Evolutionary conservation across 768 basidiomycete species (phyloP), one percentile per base, ranked within the genome.

Genomic region (Tubosaeta sp.): DNA sequence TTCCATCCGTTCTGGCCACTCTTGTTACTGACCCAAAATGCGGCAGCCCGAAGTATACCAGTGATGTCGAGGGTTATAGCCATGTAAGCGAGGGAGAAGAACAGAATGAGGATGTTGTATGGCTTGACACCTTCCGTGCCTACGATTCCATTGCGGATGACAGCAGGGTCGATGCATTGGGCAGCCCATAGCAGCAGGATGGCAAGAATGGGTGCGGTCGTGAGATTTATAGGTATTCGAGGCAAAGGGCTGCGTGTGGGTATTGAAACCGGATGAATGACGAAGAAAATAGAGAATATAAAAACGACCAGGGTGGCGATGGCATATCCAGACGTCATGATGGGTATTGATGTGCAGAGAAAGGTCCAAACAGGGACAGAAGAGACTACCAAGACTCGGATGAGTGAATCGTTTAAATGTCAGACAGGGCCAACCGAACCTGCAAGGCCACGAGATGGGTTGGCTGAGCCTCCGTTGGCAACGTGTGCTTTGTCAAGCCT

Each of bases 81-180:
- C 76, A 96, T 86, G 69, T 97, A 97, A 0, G 94, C 92, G 44
- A 96, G 75, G 3, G 88, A 90, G 59, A 92, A 83, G 71, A 98
- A 97, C 1, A 98, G 72, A 22, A 91, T 90, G 66, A 98, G 81
- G 56, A 98, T 94, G 64, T 96, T 90, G 62, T 94, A 90, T 0
- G 94, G 94, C 57, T 87, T 81, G 22, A 97, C 79, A 4, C 86
- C 86, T 52, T 85, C 84, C 0, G 76, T 74, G 6, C 87, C 87
- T 11, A 94, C 82, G 46, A 95, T 90, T 1, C 94, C 94, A 52
- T 80, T 70, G 14, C 84, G 77, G 34, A 95, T 77, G 10, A 77
- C 80, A 0, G 55, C 25, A 0, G 63, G 50, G 48, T 74, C 59
- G 34, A 82, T 59, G 53, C 81, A 82, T 56, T 80, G 78, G 0